Evolutionary conservation across 805 yeast genomes (phyloP), one percentile per base, ranked within the genome.

Genomic region (Saturnispora besseyi): DNA sequence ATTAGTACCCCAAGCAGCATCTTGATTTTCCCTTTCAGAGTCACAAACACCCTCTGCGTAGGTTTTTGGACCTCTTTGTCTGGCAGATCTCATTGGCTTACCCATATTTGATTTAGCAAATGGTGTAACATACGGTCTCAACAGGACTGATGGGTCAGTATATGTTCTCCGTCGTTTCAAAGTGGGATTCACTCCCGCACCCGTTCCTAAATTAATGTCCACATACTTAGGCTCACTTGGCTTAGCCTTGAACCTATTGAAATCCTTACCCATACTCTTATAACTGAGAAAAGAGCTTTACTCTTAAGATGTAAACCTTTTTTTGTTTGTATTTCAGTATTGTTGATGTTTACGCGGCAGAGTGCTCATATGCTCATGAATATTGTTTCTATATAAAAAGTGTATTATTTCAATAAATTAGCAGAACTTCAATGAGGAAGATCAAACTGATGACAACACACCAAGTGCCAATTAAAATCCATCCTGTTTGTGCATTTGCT

Each of bases 71-170:
- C 64, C 69, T 22, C 58, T 61, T 28, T 57, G 46, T 29, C 71
- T 53, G 6, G 61, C 65, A 31, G 51, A 63, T 62, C 61, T 54
- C 52, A 53, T 51, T 4, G 48, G 12, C 8, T 34, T 44, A 2
- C 49, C 51, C 22, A 45, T 48, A 4, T 12, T 7, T 4, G 52
- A 43, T n/a, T 38, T 43, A 9, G 49, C 42, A 48, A 82, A 76
- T 0, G 95, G 95, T 1, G 84, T 75, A 52, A 71, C 77, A 66
- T 85, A 86, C 0, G 95, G 95, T 58, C 72, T 78, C 2, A 80
- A 66, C n/a, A 85, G 67, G 6, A 63, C 68, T 2, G 72, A 65
- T 2, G 87, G 75, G 46, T 79, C 81, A 3, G 73, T 71, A 21
- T 76, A 71, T 15, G 75, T 69, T 22, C 82, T 70, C 7, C 82